These are phyloP conservation scores for Eucalyptus globulus DNA, from an alignment of 345 rosid species.

Conservation along the genomic window DNA sequence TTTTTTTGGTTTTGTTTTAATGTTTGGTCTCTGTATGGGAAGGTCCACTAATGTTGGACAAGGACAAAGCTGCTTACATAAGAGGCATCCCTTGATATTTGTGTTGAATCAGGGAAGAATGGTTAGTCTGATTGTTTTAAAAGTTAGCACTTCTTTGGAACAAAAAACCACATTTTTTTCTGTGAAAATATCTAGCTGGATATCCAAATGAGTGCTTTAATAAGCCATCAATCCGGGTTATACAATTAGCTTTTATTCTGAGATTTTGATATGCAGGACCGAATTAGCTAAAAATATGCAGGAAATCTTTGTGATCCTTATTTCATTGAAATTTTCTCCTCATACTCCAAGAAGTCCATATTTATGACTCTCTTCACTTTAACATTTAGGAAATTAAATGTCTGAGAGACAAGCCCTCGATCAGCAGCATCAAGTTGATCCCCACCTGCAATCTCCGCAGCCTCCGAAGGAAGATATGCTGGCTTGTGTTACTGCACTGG, in stretches of 20 bases:
- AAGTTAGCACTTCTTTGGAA: background rate
- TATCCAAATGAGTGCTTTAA: background rate
- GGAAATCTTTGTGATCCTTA: background rate
- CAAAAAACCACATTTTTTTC: background rate
- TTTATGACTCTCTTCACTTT: background rate
- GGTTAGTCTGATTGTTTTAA: background rate
- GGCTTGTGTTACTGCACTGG: slow-evolving; percentile 67
- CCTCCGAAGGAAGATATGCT: slow-evolving; percentile 52
- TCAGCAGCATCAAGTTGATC: slow-evolving; percentile 14
- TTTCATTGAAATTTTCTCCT: background rate
- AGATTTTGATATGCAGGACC: background rate
- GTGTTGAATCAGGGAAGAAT: background rate
- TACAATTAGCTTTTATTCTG: background rate
- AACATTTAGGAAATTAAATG: background rate
- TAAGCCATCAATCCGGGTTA: background rate
- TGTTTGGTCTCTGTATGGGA: background rate
- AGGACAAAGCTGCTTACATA: background rate
- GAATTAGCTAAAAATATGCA: background rate
- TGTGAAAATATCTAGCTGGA: background rate
- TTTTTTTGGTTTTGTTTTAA: background rate
- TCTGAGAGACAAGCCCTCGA: slow-evolving; percentile 1
- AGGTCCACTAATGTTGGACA: background rate
- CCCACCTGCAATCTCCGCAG: slow-evolving; percentile 17
- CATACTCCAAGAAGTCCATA: background rate
- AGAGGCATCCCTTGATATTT: background rate